A percentile compares a stretch with the other conserved stretches of the same genome.
Evolutionary conservation across 2,329 filamentous ascomycete species (phyloP).

Genomic region (Myriosclerotinia duriaeana): DNA sequence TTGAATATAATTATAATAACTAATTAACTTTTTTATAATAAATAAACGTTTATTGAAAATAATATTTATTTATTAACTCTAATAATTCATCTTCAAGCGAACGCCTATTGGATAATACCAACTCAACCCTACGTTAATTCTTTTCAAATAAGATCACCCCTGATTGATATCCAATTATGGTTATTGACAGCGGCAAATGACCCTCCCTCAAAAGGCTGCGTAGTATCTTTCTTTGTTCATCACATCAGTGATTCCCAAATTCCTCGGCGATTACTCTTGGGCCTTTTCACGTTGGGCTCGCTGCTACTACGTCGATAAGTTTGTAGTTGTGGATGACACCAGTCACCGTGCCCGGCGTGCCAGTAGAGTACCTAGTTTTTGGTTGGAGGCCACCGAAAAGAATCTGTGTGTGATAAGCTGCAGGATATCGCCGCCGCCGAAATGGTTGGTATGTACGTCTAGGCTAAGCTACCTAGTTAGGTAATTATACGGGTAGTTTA

Average conservation of each 20-base stretch:
- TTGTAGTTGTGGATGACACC: slow-evolving; percentile 15
- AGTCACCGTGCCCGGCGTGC: no score
- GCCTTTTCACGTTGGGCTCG: slow-evolving; percentile 11
- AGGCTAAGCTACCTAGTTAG: not conserved
- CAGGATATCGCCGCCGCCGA: slow-evolving; percentile 20
- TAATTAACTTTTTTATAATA: no score
- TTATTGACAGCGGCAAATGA: slow-evolving; percentile 16
- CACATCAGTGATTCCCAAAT: not conserved
- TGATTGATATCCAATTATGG: not conserved
- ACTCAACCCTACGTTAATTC: no score
- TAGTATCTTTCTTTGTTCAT: not conserved
- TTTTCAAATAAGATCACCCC: not conserved
- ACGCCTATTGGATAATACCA: no score
- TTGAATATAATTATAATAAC: no score
- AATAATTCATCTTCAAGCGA: no score
- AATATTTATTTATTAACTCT: no score
- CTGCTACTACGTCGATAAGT: not conserved
- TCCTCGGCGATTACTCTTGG: slow-evolving; percentile 7
- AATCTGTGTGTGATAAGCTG: not conserved
- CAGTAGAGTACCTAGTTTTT: not conserved
- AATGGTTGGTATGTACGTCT: not conserved
- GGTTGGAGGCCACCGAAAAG: not conserved
- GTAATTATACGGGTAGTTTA: slow-evolving; percentile 1
- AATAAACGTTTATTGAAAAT: no score
- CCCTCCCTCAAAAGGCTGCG: not conserved